phyloP scores from a whole-genome alignment of 306 rosid genomes.

The Rosa multiflora region DNA sequence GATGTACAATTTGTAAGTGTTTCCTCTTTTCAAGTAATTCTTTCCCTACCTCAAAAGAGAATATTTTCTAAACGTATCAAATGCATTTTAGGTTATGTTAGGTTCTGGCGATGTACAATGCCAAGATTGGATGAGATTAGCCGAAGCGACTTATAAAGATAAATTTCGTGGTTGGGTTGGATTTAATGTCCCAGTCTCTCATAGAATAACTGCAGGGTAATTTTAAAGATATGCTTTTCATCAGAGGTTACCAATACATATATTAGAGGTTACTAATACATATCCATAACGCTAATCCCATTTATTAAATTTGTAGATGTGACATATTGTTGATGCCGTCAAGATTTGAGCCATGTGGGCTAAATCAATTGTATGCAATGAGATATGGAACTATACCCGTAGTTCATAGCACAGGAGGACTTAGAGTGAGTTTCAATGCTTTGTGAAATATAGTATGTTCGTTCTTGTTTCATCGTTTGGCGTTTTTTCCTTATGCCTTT shows the following conservation, averaged over 20 bases:
- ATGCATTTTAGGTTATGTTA: slow-evolving; percentile 72
- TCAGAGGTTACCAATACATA: slow-evolving; percentile 13
- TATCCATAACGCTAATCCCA: slow-evolving; percentile 25
- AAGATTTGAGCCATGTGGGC: slow-evolving; percentile 86
- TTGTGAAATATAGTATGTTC: background rate
- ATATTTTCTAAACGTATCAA: background rate
- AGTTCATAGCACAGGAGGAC: slow-evolving; percentile 93
- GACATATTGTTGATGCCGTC: slow-evolving; percentile 93
- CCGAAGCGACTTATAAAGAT: slow-evolving; percentile 57
- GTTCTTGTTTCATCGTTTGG: slow-evolving; percentile 11
- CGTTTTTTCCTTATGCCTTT: slow-evolving; percentile 8
- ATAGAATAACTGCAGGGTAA: slow-evolving; percentile 89
- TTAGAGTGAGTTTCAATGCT: slow-evolving; percentile 62
- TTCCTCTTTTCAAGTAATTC: background rate
- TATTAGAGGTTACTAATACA: slow-evolving; percentile 15
- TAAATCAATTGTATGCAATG: slow-evolving; percentile 90
- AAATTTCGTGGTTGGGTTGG: slow-evolving; percentile 96
- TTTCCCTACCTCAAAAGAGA: background rate
- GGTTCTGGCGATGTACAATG: slow-evolving; percentile 66
- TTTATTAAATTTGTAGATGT: slow-evolving; percentile 52
- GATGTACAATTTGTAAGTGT: slow-evolving; percentile 86
- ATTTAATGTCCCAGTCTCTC: slow-evolving; percentile 82
- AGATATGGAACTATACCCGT: slow-evolving; percentile 93
- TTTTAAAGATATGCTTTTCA: slow-evolving; percentile 11
- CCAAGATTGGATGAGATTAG: slow-evolving; percentile 90